Conservation (phyloP, 1,284 basidiomycete genomes). For the Thelephora terrestris region DNA sequence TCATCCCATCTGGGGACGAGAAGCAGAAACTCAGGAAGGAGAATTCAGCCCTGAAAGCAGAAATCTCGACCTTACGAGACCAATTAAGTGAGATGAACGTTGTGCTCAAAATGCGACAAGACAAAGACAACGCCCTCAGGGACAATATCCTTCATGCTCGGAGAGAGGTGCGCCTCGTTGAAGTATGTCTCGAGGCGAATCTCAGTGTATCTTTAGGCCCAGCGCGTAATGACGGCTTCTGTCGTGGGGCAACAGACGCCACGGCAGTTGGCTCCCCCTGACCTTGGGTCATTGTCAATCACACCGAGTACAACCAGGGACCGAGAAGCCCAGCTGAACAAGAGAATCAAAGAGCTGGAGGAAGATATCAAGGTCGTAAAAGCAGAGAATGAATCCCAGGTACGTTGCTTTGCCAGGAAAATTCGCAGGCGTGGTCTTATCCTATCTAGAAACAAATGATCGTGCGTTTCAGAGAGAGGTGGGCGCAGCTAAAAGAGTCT, state of each 20-base stretch:
- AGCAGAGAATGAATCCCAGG: constrained; percentile 77
- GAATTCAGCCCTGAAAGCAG: constrained; percentile 48
- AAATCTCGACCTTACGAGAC: constrained; percentile 45
- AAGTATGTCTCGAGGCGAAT: constrained; percentile 2
- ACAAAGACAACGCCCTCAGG: constrained; percentile 65
- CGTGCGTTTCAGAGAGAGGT: constrained; percentile 73
- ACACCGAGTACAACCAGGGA: constrained; percentile 28
- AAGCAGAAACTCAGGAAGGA: constrained; percentile 49
- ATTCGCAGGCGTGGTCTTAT: constrained; percentile 6
- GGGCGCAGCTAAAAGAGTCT: constrained; percentile 82
- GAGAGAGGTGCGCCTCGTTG: constrained; percentile 44
- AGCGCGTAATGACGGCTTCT: constrained; percentile 65
- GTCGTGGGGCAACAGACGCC: constrained; percentile 35
- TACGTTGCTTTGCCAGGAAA: constrained; percentile 25
- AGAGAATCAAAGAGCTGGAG: constrained; percentile 67
- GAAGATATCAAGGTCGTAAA: constrained; percentile 58
- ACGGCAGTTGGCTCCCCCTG: constrained; percentile 1
- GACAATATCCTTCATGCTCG: constrained; percentile 71
- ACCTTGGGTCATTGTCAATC: constrained; percentile 36
- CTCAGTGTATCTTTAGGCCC: constrained; percentile 38
- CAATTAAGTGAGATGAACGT: constrained; percentile 50
- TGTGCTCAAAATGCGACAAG: constrained; percentile 54
- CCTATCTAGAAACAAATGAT: constrained; percentile 67
- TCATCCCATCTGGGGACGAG: constrained; percentile 55
- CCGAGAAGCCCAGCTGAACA: constrained; percentile 57